These are phyloP conservation scores for Colletotrichum melonis DNA, from an alignment of 2,329 filamentous ascomycete genomes.

Conservation along the genomic window DNA sequence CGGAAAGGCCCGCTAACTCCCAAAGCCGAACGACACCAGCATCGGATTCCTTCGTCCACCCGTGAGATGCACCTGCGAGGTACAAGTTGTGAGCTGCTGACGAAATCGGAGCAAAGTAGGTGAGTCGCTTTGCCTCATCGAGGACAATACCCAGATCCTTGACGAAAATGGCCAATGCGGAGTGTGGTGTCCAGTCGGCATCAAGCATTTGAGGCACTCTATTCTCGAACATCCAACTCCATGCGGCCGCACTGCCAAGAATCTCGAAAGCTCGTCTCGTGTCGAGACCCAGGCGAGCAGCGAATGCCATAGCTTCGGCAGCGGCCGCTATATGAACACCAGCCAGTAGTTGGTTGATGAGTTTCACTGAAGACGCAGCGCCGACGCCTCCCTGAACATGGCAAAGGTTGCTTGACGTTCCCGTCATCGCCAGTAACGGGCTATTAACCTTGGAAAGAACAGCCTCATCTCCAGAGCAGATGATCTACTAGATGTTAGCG, in stretches of 20 bases:
- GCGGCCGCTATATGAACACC: constrained; percentile 68
- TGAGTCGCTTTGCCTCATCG: constrained; percentile 45
- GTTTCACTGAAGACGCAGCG: constrained; percentile 66
- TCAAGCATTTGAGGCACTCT: constrained; percentile 48
- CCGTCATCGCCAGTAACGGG: constrained; percentile 47
- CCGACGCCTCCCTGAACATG: constrained; percentile 62
- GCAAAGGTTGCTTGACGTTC: constrained; percentile 49
- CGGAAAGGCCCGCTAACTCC: constrained; percentile 43
- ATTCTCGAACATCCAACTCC: constrained; percentile 52
- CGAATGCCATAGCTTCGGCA: constrained; percentile 68
- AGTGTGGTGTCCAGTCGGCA: constrained; percentile 48
- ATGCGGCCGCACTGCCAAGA: constrained; percentile 51
- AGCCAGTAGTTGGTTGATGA: constrained; percentile 68
- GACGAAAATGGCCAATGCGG: constrained; percentile 49
- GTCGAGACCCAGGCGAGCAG: constrained; percentile 63
- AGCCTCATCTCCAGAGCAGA: constrained; percentile 44
- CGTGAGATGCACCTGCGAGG: constrained; percentile 45
- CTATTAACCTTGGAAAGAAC: constrained; percentile 39
- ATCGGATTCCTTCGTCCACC: constrained; percentile 48
- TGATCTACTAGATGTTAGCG: constrained; percentile 40
- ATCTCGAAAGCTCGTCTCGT: constrained; percentile 59
- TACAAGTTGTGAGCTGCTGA: constrained; percentile 46
- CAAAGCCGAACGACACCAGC: constrained; percentile 51
- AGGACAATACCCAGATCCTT: constrained; percentile 48
- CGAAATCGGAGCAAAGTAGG: constrained; percentile 43